Percentiles rank a stretch among this genome's conserved stretches.
Evolutionary conservation across 208 protist genomes (phyloP).

Genomic region (Leishmania gerbilli): DNA sequence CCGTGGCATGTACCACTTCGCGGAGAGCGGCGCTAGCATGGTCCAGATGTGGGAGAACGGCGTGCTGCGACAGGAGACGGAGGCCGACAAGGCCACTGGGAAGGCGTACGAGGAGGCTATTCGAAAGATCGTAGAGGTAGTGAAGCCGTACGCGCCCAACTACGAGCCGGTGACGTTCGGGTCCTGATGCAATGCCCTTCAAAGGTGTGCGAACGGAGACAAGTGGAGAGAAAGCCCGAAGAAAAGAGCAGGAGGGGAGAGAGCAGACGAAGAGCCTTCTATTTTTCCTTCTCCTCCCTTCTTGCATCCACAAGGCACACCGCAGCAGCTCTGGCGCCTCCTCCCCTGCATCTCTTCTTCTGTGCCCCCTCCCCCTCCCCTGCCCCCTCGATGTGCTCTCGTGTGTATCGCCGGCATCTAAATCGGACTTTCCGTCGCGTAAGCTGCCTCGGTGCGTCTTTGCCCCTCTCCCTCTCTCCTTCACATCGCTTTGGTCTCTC

Average conservation of each 20-base stretch:
- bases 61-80: conserved; percentile 64
- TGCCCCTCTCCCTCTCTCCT: background rate
- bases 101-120: conserved; percentile 60
- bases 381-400: background rate
- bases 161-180: conserved; percentile 63
- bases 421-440: background rate
- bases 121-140: conserved; percentile 62
- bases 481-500: background rate
- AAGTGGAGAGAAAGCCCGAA: background rate
- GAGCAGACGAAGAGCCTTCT: background rate
- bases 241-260: background rate
- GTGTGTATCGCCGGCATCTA: background rate
- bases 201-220: background rate
- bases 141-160: conserved; percentile 62
- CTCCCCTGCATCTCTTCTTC: background rate
- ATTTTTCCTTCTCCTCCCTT: background rate
- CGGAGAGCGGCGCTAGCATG: conserved; percentile 65
- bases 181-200: background rate
- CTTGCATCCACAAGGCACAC: background rate
- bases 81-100: conserved; percentile 43
- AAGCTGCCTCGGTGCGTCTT: background rate
- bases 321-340: background rate
- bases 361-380: background rate
- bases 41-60: conserved; percentile 85
- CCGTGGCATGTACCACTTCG: conserved; percentile 86